Percentiles rank a stretch among this genome's conserved stretches.
These are phyloP conservation scores for Cyberlindnera xylosilytica DNA, from an alignment of 805 yeast genomes.

Conservation along the genomic window DNA sequence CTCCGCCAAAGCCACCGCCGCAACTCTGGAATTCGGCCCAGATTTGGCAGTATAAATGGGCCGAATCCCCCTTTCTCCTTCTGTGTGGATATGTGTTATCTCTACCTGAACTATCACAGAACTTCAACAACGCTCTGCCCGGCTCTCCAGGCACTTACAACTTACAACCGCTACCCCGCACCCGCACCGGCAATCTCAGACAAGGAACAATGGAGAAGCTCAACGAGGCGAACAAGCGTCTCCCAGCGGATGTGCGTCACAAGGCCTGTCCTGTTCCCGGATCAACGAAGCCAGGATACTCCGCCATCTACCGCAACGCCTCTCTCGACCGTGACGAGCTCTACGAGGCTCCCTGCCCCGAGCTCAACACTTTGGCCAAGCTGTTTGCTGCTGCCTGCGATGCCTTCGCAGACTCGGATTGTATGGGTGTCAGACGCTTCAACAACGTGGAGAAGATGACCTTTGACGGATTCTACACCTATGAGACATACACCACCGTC, in stretches of 20 bases:
- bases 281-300: slow-evolving; percentile 38
- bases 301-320: slow-evolving; percentile 42
- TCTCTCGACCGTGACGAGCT: slow-evolving; percentile 16
- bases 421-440: slow-evolving; percentile 36
- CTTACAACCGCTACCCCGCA: no score
- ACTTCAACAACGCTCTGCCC: no score
- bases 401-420: slow-evolving; percentile 27
- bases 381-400: slow-evolving; percentile 34
- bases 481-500: slow-evolving; percentile 30
- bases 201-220: slow-evolving; percentile 1
- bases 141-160: no score
- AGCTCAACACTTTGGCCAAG: slow-evolving; percentile 37
- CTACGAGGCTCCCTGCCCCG: slow-evolving; percentile 19
- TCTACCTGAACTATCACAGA: no score
- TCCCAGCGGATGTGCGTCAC: slow-evolving; percentile 4
- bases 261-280: slow-evolving; percentile 31
- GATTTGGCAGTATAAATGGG: no score
- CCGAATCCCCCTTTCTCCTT: no score
- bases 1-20: no score
- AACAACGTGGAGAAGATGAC: slow-evolving; percentile 19
- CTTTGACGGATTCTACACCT: slow-evolving; percentile 25
- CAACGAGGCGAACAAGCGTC: slow-evolving; percentile 3
- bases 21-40: no score
- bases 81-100: no score
- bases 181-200: no score